These are phyloP conservation scores for Populus euphratica DNA, from an alignment of 345 rosid species.

Conservation along the genomic window DNA sequence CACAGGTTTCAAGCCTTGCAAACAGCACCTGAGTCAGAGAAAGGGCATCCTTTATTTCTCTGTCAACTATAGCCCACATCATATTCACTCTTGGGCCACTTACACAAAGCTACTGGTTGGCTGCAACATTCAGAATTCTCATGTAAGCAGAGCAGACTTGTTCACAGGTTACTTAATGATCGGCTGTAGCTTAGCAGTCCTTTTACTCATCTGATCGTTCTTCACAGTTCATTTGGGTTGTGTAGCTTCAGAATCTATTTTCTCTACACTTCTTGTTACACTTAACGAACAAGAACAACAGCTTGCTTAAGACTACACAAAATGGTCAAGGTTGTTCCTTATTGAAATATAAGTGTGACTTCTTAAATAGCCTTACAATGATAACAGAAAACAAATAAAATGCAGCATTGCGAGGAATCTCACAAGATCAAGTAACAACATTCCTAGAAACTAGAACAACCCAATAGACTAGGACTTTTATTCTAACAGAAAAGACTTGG, in stretches of 20 bases:
- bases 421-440: too few relatives aligned
- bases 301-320: too few relatives aligned
- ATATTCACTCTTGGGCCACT: constrained; percentile 32
- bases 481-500: too few relatives aligned
- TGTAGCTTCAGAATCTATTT: constrained; percentile 30
- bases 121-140: constrained; percentile 28
- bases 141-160: constrained; percentile 20
- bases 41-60: constrained; percentile 34
- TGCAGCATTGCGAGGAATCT: too few relatives aligned
- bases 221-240: constrained; percentile 27
- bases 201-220: constrained; percentile 27
- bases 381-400: too few relatives aligned
- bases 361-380: too few relatives aligned
- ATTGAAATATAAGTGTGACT: too few relatives aligned
- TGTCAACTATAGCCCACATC: constrained; percentile 10
- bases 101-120: constrained; percentile 37
- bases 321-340: too few relatives aligned
- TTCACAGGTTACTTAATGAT: constrained; percentile 22
- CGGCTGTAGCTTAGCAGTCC: constrained; percentile 12
- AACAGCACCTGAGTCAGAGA: constrained; percentile 36
- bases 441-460: too few relatives aligned
- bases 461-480: too few relatives aligned
- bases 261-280: constrained; percentile 12
- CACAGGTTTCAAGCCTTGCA: constrained; percentile 48
- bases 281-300: too few relatives aligned